These are phyloP conservation scores for Parascedosporium putredinis DNA, from an alignment of 2,329 filamentous ascomycete species.

Conservation along the genomic window DNA sequence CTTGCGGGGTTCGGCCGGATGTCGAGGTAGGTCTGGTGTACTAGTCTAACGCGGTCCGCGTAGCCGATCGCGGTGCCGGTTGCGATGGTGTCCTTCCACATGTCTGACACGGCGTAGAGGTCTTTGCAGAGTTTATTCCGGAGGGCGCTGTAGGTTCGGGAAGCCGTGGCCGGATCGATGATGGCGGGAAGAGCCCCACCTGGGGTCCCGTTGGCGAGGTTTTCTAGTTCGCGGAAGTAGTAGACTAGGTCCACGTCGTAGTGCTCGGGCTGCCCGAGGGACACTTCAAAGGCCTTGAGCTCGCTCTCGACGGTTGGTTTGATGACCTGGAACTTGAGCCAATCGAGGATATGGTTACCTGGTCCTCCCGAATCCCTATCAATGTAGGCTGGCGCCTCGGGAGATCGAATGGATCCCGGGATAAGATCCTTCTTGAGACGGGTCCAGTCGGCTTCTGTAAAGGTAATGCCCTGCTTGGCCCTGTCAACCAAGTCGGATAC, in stretches of 20 bases:
- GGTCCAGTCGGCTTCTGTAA: conserved; percentile 31
- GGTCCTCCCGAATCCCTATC: conserved; percentile 16
- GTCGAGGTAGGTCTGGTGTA: conserved; percentile 30
- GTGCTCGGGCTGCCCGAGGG: conserved; percentile 13
- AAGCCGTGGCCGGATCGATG: too few species aligned
- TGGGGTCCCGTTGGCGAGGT: too few species aligned
- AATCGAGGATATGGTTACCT: conserved; percentile 47
- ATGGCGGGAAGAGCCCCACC: too few species aligned
- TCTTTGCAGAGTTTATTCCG: conserved; percentile 22
- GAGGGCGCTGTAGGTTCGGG: conserved; percentile 20
- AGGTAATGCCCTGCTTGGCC: conserved; percentile 42
- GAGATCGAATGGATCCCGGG: not conserved
- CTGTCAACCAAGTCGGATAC: conserved; percentile 47
- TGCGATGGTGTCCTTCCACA: conserved; percentile 24
- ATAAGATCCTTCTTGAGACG: not conserved
- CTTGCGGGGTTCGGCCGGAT: conserved; percentile 26
- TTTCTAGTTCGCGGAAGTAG: conserved; percentile 24
- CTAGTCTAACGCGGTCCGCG: conserved; percentile 25
- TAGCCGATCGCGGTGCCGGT: conserved; percentile 26
- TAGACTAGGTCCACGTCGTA: conserved; percentile 27
- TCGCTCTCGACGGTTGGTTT: conserved; percentile 27
- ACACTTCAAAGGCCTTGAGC: conserved; percentile 21
- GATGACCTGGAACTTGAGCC: conserved; percentile 46
- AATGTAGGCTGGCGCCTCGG: conserved; percentile 34
- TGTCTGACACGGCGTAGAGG: conserved; percentile 35